Evolutionary conservation across 257 asterid genomes (phyloP).

Genomic region (Nicotiana knightiana): DNA sequence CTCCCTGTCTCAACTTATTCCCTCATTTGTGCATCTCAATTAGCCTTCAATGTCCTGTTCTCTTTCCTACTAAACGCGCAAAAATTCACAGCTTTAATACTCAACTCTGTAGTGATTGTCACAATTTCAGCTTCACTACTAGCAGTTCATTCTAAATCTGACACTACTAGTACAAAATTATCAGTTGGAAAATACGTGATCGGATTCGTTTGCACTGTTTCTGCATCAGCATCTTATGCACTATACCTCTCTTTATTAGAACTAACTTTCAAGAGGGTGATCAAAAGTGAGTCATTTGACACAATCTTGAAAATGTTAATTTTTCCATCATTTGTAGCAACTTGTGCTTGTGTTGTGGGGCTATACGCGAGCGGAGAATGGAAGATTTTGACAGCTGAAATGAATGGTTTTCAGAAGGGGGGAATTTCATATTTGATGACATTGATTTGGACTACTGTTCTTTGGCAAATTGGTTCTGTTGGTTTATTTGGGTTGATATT

Average conservation of each 20-base stretch:
- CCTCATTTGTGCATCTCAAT: slow-evolving; percentile 34
- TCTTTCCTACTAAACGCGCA: slow-evolving; percentile 32
- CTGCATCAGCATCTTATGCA: slow-evolving; percentile 30
- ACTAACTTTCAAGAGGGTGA: slow-evolving; percentile 23
- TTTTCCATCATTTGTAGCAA: slow-evolving; percentile 22
- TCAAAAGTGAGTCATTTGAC: slow-evolving; percentile 21
- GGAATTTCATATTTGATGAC: slow-evolving; percentile 28
- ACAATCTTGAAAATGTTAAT: slow-evolving; percentile 22
- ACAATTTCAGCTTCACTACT: slow-evolving; percentile 33
- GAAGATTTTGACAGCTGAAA: slow-evolving; percentile 15
- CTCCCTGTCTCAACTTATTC: slow-evolving; percentile 41
- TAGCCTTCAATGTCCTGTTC: slow-evolving; percentile 33
- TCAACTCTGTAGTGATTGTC: slow-evolving; percentile 32
- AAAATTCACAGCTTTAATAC: slow-evolving; percentile 28
- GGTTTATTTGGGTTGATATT: slow-evolving; percentile 32
- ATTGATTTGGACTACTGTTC: slow-evolving; percentile 29
- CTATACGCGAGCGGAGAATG: slow-evolving; percentile 35
- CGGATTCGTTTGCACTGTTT: slow-evolving; percentile 27
- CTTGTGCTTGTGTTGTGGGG: slow-evolving; percentile 24
- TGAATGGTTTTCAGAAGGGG: slow-evolving; percentile 17
- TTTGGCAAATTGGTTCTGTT: slow-evolving; percentile 30
- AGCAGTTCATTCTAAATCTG: slow-evolving; percentile 28
- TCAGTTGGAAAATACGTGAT: slow-evolving; percentile 18
- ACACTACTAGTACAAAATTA: not conserved
- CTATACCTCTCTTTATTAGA: slow-evolving; percentile 21